Evolutionary conservation across 192 early-diverging fungal species (phyloP).

Genomic region (Coemansia sp.): DNA sequence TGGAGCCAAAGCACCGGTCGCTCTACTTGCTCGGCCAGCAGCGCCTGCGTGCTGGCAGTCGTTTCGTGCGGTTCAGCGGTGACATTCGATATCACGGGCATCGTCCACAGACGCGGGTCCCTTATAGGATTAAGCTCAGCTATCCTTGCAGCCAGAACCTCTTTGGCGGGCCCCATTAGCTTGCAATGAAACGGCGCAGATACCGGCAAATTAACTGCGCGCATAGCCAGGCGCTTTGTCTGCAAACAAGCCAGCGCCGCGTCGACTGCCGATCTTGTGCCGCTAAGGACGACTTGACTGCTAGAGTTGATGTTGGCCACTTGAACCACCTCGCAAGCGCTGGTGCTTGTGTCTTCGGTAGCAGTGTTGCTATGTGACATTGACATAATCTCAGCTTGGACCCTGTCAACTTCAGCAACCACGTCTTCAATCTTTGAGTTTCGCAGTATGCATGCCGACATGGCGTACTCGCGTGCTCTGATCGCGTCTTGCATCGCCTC

Average conservation of each 20-base stretch:
- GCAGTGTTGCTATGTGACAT: too few relatives aligned
- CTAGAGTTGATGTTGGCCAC: constrained; percentile 87
- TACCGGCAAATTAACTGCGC: constrained; percentile 87
- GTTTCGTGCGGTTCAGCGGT: constrained; percentile 74
- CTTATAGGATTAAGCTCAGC: constrained; percentile 62
- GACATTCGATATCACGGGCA: constrained; percentile 92
- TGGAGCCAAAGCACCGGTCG: constrained; percentile 88
- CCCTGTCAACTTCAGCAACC: constrained; percentile 41
- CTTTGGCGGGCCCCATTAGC: constrained; percentile 86
- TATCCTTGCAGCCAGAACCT: constrained; percentile 71
- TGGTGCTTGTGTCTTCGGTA: neutral
- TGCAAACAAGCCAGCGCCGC: constrained; percentile 81
- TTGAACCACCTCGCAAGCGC: constrained; percentile 67
- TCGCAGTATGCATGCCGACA: constrained; percentile 86
- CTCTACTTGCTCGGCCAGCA: constrained; percentile 79
- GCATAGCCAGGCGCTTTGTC: constrained; percentile 75
- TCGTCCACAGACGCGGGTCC: constrained; percentile 56
- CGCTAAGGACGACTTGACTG: constrained; percentile 88
- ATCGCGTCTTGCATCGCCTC: constrained; percentile 83
- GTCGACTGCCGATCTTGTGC: constrained; percentile 83
- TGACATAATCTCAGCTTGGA: constrained; percentile 32
- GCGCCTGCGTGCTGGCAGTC: constrained; percentile 60
- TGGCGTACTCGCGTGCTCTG: constrained; percentile 72
- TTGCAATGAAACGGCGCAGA: constrained; percentile 97
- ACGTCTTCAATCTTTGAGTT: constrained; percentile 71